Evolutionary conservation across 2,329 filamentous ascomycete genomes (phyloP).

Genomic region (Onygenales sp.): DNA sequence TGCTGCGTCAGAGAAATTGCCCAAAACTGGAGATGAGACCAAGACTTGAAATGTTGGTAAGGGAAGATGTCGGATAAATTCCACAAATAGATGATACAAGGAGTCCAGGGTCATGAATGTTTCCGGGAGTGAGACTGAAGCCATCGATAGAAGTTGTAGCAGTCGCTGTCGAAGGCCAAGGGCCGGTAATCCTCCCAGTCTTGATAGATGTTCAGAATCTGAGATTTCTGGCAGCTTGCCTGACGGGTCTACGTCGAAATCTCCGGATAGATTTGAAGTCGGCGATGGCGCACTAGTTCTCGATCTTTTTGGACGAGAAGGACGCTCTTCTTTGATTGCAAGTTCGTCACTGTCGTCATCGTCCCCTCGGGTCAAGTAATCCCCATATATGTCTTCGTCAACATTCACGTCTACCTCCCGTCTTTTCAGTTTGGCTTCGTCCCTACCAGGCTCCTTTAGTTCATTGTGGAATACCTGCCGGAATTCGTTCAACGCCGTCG

Average conservation of each 20-base stretch:
- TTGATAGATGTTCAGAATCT: conserved; percentile 16
- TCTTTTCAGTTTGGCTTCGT: conserved; percentile 27
- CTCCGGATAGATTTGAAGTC: background rate
- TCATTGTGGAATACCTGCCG: conserved; percentile 36
- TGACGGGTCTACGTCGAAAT: conserved; percentile 2
- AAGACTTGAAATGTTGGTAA: conserved; percentile 38
- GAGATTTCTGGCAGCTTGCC: conserved; percentile 9
- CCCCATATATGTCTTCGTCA: conserved; percentile 36
- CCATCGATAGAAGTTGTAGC: conserved; percentile 31
- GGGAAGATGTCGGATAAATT: conserved; percentile 37
- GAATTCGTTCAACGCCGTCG: conserved; percentile 31
- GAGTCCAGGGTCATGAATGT: conserved; percentile 29
- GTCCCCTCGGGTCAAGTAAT: conserved; percentile 29
- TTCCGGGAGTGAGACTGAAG: conserved; percentile 26
- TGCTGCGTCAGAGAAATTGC: conserved; percentile 26
- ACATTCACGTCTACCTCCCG: conserved; percentile 35
- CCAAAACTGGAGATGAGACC: conserved; percentile 36
- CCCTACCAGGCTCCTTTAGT: conserved; percentile 24
- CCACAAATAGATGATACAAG: conserved; percentile 35
- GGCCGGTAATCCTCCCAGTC: conserved; percentile 29
- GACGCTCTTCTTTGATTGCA: conserved; percentile 9
- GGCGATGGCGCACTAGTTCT: conserved; percentile 10
- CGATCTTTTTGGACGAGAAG: conserved; percentile 24
- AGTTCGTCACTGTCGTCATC: conserved; percentile 25
- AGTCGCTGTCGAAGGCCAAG: conserved; percentile 38